Conservation (phyloP, 306 rosid species). For the Macrotyloma uniflorum region DNA sequence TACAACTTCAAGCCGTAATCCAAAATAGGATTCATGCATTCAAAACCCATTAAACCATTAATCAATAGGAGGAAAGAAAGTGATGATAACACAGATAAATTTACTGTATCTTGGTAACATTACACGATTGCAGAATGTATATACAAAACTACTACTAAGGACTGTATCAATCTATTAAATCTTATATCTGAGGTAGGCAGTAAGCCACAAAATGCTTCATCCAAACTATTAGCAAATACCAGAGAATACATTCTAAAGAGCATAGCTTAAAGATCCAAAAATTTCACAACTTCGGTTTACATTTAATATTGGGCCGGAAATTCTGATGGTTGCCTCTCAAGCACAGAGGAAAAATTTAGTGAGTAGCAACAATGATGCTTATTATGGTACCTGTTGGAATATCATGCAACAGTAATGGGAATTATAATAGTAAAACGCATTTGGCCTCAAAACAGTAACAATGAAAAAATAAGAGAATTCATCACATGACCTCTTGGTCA, state of each 20-base stretch:
- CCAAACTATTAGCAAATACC: slow-evolving; percentile 11
- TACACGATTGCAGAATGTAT: neutral
- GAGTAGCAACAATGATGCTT: neutral
- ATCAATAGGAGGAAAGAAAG: neutral
- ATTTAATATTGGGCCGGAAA: neutral
- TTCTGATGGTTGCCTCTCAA: neutral
- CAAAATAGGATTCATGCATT: slow-evolving; percentile 16
- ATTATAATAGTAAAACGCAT: neutral
- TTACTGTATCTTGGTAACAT: neutral
- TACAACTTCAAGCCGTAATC: slow-evolving; percentile 8
- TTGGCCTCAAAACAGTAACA: slow-evolving; percentile 1
- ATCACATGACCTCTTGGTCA: slow-evolving; percentile 11
- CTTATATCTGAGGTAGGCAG: slow-evolving; percentile 5
- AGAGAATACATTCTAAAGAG: neutral
- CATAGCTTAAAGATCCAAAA: neutral
- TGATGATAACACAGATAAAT: neutral
- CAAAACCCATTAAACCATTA: slow-evolving; percentile 17
- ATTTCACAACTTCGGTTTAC: neutral
- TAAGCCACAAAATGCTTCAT: neutral
- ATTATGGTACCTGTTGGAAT: neutral
- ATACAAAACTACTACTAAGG: slow-evolving; percentile 13
- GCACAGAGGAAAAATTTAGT: neutral
- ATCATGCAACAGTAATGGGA: neutral
- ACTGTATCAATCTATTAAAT: neutral
- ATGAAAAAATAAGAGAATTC: neutral